Evolutionary conservation across 2,329 filamentous ascomycete species (phyloP).

Genomic region (Aspergillus sojae): DNA sequence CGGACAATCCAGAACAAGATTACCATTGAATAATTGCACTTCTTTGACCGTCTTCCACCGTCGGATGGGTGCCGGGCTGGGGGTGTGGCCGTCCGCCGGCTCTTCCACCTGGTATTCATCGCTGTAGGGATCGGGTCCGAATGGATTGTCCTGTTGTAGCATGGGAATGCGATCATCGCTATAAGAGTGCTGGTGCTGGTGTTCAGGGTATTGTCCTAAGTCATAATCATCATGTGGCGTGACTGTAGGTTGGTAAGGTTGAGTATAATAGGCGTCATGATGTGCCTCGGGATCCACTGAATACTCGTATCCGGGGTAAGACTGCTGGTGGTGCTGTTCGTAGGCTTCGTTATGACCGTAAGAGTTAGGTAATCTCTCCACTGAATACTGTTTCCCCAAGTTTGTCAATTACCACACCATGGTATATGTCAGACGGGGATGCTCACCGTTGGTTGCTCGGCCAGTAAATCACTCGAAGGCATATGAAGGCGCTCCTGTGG

Average conservation of each 20-base stretch:
- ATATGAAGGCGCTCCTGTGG: slow-evolving; percentile 66
- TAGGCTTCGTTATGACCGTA: slow-evolving; percentile 66
- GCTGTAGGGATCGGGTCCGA: slow-evolving; percentile 63
- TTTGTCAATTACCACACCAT: background rate
- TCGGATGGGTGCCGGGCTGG: slow-evolving; percentile 67
- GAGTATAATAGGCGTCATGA: slow-evolving; percentile 83
- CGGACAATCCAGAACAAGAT: slow-evolving; percentile 94
- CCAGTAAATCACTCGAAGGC: slow-evolving; percentile 72
- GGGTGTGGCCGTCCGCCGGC: slow-evolving; percentile 38
- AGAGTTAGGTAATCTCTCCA: slow-evolving; percentile 66
- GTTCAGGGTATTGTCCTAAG: slow-evolving; percentile 55
- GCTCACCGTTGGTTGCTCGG: slow-evolving; percentile 80
- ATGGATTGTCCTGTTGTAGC: slow-evolving; percentile 64
- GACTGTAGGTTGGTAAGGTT: slow-evolving; percentile 73
- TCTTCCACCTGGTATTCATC: slow-evolving; percentile 48
- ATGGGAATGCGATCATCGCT: slow-evolving; percentile 78
- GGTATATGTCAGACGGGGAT: background rate
- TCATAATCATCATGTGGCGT: slow-evolving; percentile 59
- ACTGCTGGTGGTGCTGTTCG: slow-evolving; percentile 52
- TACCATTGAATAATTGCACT: slow-evolving; percentile 94
- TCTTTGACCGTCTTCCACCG: slow-evolving; percentile 99
- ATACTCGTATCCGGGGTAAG: slow-evolving; percentile 67
- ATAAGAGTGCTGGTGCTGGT: slow-evolving; percentile 56
- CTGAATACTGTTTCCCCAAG: slow-evolving; percentile 60
- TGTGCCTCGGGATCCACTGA: slow-evolving; percentile 80